Evolutionary conservation across 202 grass and related monocot genomes (phyloP), one percentile per base, ranked within the genome.

Genomic region (Bolboschoenoplectus hybrid): DNA sequence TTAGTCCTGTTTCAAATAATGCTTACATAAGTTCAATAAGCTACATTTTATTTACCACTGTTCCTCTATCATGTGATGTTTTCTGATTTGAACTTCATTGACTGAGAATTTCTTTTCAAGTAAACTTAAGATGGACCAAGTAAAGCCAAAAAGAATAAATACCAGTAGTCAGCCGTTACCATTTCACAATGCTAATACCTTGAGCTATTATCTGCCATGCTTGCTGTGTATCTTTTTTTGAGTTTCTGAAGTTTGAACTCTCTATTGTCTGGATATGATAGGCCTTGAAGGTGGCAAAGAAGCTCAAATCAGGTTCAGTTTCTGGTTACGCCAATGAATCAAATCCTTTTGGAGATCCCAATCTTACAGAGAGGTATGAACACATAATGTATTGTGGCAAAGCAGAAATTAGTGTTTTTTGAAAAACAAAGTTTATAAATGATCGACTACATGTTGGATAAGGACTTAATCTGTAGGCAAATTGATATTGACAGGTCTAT

Each of bases 231-330:
- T 19, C 12, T 52, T 70, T 84, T 50, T 41, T 44, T 55, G 13
- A 19, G 44, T 52, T 52, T 75, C 1, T 51, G 46, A 49, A 62
- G 84, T 52, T 70, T 20, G 63, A 63, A 52, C 4, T 13, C 17
- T 34, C 17, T 60, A 61, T 49, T 20, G 50, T 68, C 77, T 82
- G n/a, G 9, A 67, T 64, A 9, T 26, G 84, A 84, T 82, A 98
- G 95, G 96, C 93, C n/a, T 76, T 91, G 86, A 98, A 94, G 80
- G 96, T 98, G 68, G 93, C 96, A 10, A 95, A 95, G 89, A 98
- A 98, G 87, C 94, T 98, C 62, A 98, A 98, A 88, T 35, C 89
- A 17, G 93, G 87, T 75, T 86, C 90, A 0, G 93, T 98, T 70
- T 95, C 93, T 5, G 93, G 90, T 0, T 98, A 98, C 70, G 91